phyloP scores from a whole-genome alignment of 2,329 filamentous ascomycete genomes.

The Tolypocladium paradoxum region DNA sequence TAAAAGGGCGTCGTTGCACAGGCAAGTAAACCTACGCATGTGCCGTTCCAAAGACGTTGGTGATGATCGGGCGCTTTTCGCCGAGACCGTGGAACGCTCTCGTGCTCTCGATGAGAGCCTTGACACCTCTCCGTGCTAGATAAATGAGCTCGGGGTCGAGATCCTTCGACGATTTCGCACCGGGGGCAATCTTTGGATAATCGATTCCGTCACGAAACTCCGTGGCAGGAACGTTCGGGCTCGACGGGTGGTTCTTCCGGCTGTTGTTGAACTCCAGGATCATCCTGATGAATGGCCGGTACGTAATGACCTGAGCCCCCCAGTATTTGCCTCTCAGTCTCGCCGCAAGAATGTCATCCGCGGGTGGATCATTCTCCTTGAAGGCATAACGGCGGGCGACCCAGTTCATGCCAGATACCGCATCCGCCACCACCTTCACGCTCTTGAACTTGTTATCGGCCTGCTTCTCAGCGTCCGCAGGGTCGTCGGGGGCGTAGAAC shows the following conservation, averaged over 20 bases:
- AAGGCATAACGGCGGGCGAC: constrained; percentile 43
- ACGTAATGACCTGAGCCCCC: constrained; percentile 81
- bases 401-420: constrained; percentile 32
- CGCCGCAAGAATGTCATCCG: constrained; percentile 67
- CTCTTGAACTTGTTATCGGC: constrained; percentile 28
- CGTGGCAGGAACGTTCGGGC: constrained; percentile 20
- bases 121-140: constrained; percentile 52
- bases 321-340: constrained; percentile 90
- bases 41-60: constrained; percentile 91
- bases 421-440: constrained; percentile 34
- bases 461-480: constrained; percentile 16
- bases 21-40: constrained; percentile 64
- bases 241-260: constrained; percentile 22
- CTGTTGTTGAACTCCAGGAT: constrained; percentile 39
- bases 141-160: constrained; percentile 36
- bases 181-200: constrained; percentile 25
- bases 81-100: constrained; percentile 62
- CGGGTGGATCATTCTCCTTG: constrained; percentile 57
- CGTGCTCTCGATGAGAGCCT: constrained; percentile 75
- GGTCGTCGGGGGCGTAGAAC: constrained; percentile 38
- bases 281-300: constrained; percentile 60
- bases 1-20: not conserved
- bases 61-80: constrained; percentile 65
- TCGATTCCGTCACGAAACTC: constrained; percentile 26
- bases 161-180: constrained; percentile 24